Base-by-base conservation (phyloP, 768 basidiomycete species). In the Rhizopogon salebrosus region DNA sequence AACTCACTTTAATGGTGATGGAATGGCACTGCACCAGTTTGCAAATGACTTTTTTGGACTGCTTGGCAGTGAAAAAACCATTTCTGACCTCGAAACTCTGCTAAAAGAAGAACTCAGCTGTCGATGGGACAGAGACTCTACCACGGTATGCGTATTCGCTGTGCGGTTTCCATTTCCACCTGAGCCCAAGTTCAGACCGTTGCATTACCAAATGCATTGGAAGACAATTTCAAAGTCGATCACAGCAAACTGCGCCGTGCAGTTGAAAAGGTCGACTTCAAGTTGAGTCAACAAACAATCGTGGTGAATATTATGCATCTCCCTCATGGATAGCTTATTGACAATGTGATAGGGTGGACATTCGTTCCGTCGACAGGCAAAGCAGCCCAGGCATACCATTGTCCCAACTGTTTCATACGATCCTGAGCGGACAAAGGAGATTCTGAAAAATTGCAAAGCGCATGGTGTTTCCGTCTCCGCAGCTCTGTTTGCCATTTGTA, bases 1-100 rank as follows among this genome's bases (percentile, higher is more conserved):
- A 3, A 80, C 87, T 6, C 92, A 94, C 64, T 92, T 86, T 66
- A 66, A 92, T 42, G 90, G 89, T 18, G 92, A 94, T 63, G 92
- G 92, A 20, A 91, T 92, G 84, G 87, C 89, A 1, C 75, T 92
- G 16, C 89, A 92, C 67, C 76, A 80, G 54, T 87, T 86, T 56
- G 88, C 87, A 23, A 89, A 90, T 64, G 87, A 92, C 58, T 83
- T 92, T 62, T 86, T 92, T 64, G 66, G 70, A 16, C 70, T 92
- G 3, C 71, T 92, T 37, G 83, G 78, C 0, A 56, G 61, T 41
- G 60, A 57, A 4, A 61, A 55, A 40, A 61, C 63, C 26, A 57
- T 63, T 18, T 54, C 61, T 43, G 70, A 71, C 29, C 58, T 73
- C n/a, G 60, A 66, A 23, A 50, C 51, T 11, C 49, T 63, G 29